These are phyloP conservation scores for Suillus variegatus DNA, from an alignment of 768 basidiomycete species.

Conservation along the genomic window DNA sequence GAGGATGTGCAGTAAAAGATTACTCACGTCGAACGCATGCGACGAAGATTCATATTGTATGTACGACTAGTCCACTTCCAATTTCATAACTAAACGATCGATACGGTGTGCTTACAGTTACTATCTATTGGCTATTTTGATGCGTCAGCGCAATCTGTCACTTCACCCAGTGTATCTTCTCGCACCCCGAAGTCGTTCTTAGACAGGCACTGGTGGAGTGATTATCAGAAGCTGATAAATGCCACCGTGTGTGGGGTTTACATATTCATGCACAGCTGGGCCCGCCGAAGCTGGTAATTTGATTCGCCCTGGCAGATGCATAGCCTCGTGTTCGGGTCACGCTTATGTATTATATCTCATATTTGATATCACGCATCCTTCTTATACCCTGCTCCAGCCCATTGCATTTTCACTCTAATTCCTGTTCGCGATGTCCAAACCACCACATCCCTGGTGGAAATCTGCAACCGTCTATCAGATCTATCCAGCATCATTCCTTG, in stretches of 20 bases:
- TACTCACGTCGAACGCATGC: neutral
- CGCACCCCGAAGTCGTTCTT: neutral
- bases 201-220: neutral
- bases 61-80: neutral
- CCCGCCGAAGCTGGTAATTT: neutral
- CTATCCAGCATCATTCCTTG: constrained; percentile 61
- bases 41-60: neutral
- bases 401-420: constrained; percentile 3
- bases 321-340: neutral
- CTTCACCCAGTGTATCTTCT: neutral
- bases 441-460: constrained; percentile 55
- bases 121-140: neutral
- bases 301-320: neutral
- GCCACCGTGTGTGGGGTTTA: neutral
- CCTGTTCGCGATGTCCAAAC: neutral
- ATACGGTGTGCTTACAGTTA: neutral
- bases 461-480: constrained; percentile 64
- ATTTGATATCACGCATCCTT: neutral
- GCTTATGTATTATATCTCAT: neutral
- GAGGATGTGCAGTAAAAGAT: neutral
- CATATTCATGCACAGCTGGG: neutral
- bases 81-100: neutral
- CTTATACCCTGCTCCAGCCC: neutral
- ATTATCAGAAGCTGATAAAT: neutral
- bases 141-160: neutral